Evolutionary conservation across 306 rosid species (phyloP), one percentile per base, ranked within the genome.

Genomic region (Ormosia emarginata): DNA sequence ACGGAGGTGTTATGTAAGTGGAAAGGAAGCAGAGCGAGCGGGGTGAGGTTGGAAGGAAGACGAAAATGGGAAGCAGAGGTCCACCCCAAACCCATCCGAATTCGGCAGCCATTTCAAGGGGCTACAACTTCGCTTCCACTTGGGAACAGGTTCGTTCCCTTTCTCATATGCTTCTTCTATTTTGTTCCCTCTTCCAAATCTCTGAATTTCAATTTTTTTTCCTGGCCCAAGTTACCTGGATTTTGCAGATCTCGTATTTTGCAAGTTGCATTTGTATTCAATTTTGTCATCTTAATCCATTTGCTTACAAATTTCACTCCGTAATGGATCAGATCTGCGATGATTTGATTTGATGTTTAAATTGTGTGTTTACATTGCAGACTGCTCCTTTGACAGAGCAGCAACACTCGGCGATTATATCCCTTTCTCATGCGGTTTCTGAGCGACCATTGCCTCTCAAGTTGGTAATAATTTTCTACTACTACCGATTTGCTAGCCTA

Each of bases 61-160:
- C 15, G 80, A 71, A 59, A 77, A 88, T 85, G 89, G 91, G 87
- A 76, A 85, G 81, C 77, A 83, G 86, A 79, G 84, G 78, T 79
- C 85, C 86, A 29, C 90, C 92, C 58, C 82, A 85, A 53, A 41
- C 84, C 43, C 90, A 81, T 85, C 90, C 90, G 0, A 93, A 86
- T 82, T 93, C 95, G 18, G 99, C 91, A 29, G 98, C 98, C 69
- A 79, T 91, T 88, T 90, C 99, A 68, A 93, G 65, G 61, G 94
- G 99, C 76, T 93, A 93, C 92, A 92, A 92, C 88, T 96, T 96
- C 88, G 90, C 97, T 61, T 90, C 97, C 81, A 82, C 89, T 72
- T 96, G 99, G 99, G 98, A 96, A 73, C 97, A 91, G 92, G 99
- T 92, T 15, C 46, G 7, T 4, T 8, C 44, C 0, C 24, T 24